Evolutionary conservation across 176 grass and related monocot species (phyloP), one percentile per base, ranked within the genome.

Genomic region (Musa acuminata): DNA sequence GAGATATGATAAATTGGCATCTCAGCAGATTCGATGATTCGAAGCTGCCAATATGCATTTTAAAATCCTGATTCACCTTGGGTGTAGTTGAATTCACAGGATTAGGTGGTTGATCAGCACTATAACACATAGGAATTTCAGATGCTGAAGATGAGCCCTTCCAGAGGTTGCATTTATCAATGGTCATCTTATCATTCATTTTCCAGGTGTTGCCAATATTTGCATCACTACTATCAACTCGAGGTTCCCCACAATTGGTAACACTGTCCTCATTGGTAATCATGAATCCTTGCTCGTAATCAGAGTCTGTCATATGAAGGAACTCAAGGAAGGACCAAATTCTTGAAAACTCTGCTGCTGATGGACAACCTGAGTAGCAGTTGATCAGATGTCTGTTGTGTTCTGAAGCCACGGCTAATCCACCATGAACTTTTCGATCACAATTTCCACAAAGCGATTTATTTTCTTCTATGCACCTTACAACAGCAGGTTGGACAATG

Each of bases 341-440:
- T 83, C 90, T 90, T 29, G 93, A 92, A 76, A 97, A 87, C 60
- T 97, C 93, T 75, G 87, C 87, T 71, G 87, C 79, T 8, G 90
- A 91, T 51, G 93, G 93, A 54, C 93, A 97, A 23, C 90, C 93
- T 13, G 90, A 93, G 27, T 97, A 97, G 67, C 90, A 93, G 78
- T 85, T 90, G 79, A 97, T 88, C 9, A 75, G 67, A 67, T 97
- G 87, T 19, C 77, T 89, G 64, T 90, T 91, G 77, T 97, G 93
- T 77, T 67, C 85, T 29, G 81, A 74, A 83, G 72, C 64, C 13
- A 49, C 23, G 2, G 81, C 83, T 22, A 75, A 85, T 64, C 83
- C 52, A 51, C 71, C 88, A 82, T 90, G 89, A 59, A 66, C 81
- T 73, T 84, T 86, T 87, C 87, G 88, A 53, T 97, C 87, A 53